Conservation (phyloP, 2,329 filamentous ascomycete species). For the Fusarium duplospermum region DNA sequence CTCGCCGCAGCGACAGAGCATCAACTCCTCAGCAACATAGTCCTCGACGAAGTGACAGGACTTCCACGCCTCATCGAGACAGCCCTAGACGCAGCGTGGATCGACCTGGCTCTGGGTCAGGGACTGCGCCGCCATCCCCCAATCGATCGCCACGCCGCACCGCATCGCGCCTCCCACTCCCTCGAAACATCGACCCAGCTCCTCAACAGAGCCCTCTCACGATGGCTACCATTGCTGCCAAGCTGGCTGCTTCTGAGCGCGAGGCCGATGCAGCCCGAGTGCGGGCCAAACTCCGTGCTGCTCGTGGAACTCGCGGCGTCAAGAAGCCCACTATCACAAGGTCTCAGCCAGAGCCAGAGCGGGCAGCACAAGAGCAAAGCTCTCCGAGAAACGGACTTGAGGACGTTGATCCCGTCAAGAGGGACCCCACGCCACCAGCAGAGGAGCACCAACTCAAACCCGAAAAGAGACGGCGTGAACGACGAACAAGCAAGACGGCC, state of each 20-base stretch:
- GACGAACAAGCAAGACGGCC: slow-evolving; percentile 64
- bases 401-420: slow-evolving; percentile 52
- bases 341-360: slow-evolving; percentile 33
- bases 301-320: slow-evolving; percentile 52
- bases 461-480: slow-evolving; percentile 63
- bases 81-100: slow-evolving; percentile 27
- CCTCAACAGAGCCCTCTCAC: slow-evolving; percentile 68
- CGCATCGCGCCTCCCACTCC: slow-evolving; percentile 44
- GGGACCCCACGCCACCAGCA: slow-evolving; percentile 38
- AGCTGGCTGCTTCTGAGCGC: slow-evolving; percentile 71
- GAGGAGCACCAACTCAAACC: slow-evolving; percentile 43
- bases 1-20: slow-evolving; percentile 3
- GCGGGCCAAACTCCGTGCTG: slow-evolving; percentile 70
- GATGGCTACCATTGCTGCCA: slow-evolving; percentile 71
- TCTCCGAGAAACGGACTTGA: slow-evolving; percentile 22
- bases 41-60: slow-evolving; percentile 3
- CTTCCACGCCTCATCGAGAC: slow-evolving; percentile 30
- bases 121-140: slow-evolving; percentile 22
- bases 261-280: slow-evolving; percentile 73
- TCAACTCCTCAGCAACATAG: slow-evolving; percentile 8
- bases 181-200: slow-evolving; percentile 51
- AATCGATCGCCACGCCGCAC: slow-evolving; percentile 35
- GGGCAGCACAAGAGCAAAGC: slow-evolving; percentile 11
- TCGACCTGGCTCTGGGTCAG: slow-evolving; percentile 23
- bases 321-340: slow-evolving; percentile 46